Evolutionary conservation across 2,329 filamentous ascomycete species (phyloP), one percentile per base, ranked within the genome.

Genomic region (Pyrenophora seminiperda): DNA sequence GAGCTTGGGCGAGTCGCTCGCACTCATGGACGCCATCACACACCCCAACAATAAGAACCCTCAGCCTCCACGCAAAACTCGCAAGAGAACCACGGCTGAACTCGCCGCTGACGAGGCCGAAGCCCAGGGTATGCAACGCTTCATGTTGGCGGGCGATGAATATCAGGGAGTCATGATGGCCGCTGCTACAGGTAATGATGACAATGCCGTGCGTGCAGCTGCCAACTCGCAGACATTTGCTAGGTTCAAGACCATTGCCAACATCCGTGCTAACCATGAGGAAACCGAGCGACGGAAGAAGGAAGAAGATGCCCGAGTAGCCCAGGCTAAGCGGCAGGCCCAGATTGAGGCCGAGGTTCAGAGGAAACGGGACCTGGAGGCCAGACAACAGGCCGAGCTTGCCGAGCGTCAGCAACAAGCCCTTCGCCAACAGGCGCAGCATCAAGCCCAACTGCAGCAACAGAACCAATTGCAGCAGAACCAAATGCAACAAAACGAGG

Each of bases 21-120:
- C 80, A 9, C 79, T 95, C 3, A 79, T 97, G 3, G 85, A 90
- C 22, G 79, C 81, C 14, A 79, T 93, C 61, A 81, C 84, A 15
- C 89, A 95, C 70, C 88, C 91, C 5, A 84, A 91, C 47, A 90
- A 97, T 71, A 83, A 84, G 22, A 83, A 88, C 41, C 79, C 84
- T 34, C 87, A 91, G 7, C 93, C 94, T 0, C 83, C 88, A 53
- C 91, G 91, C 3, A 97, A 96, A 79, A 87, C 87, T 6, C 82
- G 94, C 49, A 97, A 99, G 79, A 86, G 93, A 55, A 99, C 94
- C 0, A 87, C 95, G 14, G 94, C 94, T 7, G 93, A 99, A 70
- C 85, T 97, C 77, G 94, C 91, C 7, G 93, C 93, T 6, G 94
- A 99, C 67, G 92, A 99, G 75, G 93, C 94, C 1, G 81, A 91